Base-by-base conservation (phyloP, 2,329 filamentous ascomycete species). In the Paecilomyces niveus region DNA sequence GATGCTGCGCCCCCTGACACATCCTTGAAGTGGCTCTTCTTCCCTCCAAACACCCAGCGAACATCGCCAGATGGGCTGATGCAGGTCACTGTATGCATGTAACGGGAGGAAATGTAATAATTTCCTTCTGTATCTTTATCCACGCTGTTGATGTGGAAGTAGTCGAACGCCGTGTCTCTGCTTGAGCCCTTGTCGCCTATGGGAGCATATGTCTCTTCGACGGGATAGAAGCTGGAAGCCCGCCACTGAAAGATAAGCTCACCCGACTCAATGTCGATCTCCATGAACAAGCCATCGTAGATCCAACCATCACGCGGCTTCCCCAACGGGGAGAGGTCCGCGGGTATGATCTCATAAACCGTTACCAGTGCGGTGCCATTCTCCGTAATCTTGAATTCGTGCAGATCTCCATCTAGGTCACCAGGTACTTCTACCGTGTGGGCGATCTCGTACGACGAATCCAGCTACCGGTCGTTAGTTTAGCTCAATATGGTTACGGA, bases 61-160 rank as follows among this genome's bases (percentile, higher is more conserved):
- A 83, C 72, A 24, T 70, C 70, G 31, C 82, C 81, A 9, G 77
- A 76, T 15, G 74, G 72, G 58, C 78, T 76, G 63, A 85, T 76
- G 55, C 76, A 77, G 32, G 73, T 73, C 13, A 84, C 70, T 18
- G 77, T 74, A 64, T 76, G 76, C 54, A 77, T 74, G 64, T 83
- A 76, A 1, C 81, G 78, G 0, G 78, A 74, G 0, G 82, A 85
- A 35, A 85, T 73, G 10, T 85, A 67, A 58, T 82, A 85, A 63
- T 85, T 79, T 3, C 80, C 80, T 0, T 74, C 63, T 0, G 68
- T 63, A 56, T 79, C 77, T 64, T 83, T 83, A 63, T 83, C 78
- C 26, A 85, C 70, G 39, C 80, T 80, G 67, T 82, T 83, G 67
- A 84, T 78, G 66, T 83, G 81, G 69, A 83, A 82, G 67, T 79